Evolutionary conservation across 2,329 filamentous ascomycete genomes (phyloP).

Genomic region (Colletotrichum higginsianum): DNA sequence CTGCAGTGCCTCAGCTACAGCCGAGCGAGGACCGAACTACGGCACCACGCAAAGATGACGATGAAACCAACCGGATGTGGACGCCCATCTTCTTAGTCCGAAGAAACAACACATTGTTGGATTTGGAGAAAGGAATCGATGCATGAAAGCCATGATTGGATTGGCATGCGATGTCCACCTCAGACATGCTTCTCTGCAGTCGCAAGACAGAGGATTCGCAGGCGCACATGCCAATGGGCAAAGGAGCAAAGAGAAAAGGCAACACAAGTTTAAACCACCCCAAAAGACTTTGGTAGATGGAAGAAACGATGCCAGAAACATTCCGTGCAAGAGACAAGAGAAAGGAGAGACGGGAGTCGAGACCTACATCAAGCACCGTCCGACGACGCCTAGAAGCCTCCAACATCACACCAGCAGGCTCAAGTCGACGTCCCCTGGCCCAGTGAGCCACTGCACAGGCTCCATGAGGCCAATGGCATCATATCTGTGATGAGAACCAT

Average conservation of each 20-base stretch:
- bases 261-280: background rate
- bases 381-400: background rate
- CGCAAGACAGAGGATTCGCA: no score
- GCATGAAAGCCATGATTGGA: background rate
- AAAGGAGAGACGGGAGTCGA: background rate
- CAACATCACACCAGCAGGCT: slow-evolving; percentile 15
- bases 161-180: background rate
- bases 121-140: background rate
- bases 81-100: background rate
- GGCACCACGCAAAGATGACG: background rate
- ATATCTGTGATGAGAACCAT: background rate
- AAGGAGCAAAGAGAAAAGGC: background rate
- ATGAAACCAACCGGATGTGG: background rate
- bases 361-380: background rate
- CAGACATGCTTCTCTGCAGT: background rate
- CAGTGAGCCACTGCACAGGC: slow-evolving; percentile 6
- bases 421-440: background rate
- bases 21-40: background rate
- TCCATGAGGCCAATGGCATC: background rate
- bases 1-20: slow-evolving; percentile 3
- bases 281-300: background rate
- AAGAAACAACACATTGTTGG: background rate
- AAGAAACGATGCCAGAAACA: background rate
- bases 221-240: background rate
- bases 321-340: background rate